Percentiles rank a stretch among this genome's conserved stretches.
These are phyloP conservation scores for Beta lomatogona DNA, from an alignment of 179 eudicot genomes.

Conservation along the genomic window DNA sequence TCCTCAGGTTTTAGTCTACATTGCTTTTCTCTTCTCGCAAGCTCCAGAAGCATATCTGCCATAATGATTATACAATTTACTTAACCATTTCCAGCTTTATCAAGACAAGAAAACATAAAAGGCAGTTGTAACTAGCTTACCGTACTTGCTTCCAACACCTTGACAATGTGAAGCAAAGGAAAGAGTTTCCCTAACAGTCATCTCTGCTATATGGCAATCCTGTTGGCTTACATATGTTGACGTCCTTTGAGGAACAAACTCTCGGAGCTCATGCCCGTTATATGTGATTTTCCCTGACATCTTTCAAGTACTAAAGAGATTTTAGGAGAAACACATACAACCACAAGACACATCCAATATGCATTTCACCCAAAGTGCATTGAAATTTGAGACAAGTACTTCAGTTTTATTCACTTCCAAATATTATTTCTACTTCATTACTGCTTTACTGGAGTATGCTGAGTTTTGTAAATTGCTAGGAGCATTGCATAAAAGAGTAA, in stretches of 20 bases:
- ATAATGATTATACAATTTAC: slow-evolving; percentile 4
- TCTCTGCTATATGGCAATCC: slow-evolving; percentile 91
- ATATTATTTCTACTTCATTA: not conserved
- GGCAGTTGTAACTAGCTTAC: slow-evolving; percentile 43
- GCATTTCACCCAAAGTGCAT: slow-evolving; percentile 9
- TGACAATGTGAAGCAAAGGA: slow-evolving; percentile 87
- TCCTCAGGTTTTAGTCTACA: slow-evolving; percentile 78
- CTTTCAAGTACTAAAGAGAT: slow-evolving; percentile 54
- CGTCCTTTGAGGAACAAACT: slow-evolving; percentile 95
- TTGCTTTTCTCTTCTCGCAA: slow-evolving; percentile 82
- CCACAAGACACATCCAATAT: slow-evolving; percentile 3
- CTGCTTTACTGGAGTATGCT: not conserved
- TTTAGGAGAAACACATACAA: slow-evolving; percentile 20
- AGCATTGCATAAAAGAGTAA: too few species aligned
- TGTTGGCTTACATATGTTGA: slow-evolving; percentile 91
- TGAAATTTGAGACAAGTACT: not conserved
- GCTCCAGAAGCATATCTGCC: slow-evolving; percentile 98
- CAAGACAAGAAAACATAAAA: slow-evolving; percentile 10
- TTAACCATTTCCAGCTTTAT: slow-evolving; percentile 11
- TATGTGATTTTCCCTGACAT: slow-evolving; percentile 86
- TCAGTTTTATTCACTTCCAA: not conserved
- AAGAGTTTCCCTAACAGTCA: slow-evolving; percentile 95
- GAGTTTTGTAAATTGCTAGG: too few species aligned
- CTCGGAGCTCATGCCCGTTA: slow-evolving; percentile 81
- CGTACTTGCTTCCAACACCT: slow-evolving; percentile 92